A percentile compares a stretch with the other conserved stretches of the same genome.
Evolutionary conservation across 768 basidiomycete genomes (phyloP).

Genomic region (Leccinum pellstonianum): DNA sequence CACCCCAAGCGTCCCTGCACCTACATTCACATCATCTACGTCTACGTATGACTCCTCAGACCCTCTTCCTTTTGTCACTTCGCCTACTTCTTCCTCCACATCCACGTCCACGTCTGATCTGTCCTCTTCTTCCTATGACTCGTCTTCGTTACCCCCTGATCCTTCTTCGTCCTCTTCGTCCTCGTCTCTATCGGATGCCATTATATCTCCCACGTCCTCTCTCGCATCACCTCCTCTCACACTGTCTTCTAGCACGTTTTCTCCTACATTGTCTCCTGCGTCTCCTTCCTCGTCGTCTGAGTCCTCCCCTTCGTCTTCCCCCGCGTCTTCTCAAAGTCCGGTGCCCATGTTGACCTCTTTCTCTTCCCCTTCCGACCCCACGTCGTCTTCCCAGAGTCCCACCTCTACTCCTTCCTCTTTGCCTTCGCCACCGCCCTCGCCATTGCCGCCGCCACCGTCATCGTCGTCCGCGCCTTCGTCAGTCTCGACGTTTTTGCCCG

Average conservation of each 20-base stretch:
- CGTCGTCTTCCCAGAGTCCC: background rate
- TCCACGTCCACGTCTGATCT: background rate
- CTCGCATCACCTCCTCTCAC: background rate
- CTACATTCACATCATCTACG: background rate
- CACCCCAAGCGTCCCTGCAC: background rate
- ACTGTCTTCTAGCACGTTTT: background rate
- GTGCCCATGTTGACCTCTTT: background rate
- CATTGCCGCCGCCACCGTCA: too few species aligned
- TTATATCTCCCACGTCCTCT: background rate
- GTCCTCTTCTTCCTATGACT: background rate
- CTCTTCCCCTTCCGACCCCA: background rate
- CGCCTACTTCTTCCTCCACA: background rate
- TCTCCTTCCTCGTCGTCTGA: background rate
- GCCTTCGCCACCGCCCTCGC: too few species aligned
- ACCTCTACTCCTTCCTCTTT: background rate
- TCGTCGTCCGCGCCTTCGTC: background rate
- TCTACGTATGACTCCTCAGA: background rate
- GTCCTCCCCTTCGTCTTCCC: background rate
- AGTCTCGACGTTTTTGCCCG: background rate
- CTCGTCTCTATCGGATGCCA: background rate
- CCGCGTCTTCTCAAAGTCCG: constrained; percentile 2
- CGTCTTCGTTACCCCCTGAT: background rate
- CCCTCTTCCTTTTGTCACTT: background rate
- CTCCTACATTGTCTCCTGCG: background rate
- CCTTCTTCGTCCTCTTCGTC: background rate